A percentile compares a stretch with the other conserved stretches of the same genome.
These are phyloP conservation scores for Monosporascus sp. DNA, from an alignment of 2,329 filamentous ascomycete species.

Conservation along the genomic window DNA sequence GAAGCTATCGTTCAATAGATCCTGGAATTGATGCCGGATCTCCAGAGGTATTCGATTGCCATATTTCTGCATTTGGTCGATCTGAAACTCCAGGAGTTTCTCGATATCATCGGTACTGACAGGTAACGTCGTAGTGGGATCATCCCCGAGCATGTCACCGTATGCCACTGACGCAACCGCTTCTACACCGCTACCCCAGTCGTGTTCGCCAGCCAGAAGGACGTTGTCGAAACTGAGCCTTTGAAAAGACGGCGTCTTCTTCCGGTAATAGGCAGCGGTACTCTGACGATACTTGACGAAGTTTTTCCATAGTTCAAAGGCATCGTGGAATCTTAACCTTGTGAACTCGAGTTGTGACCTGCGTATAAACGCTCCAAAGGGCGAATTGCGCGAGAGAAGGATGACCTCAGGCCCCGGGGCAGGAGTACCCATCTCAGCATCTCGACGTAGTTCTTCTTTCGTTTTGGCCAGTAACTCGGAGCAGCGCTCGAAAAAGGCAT, in stretches of 20 bases:
- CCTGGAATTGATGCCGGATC: slow-evolving; percentile 65
- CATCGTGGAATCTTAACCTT: slow-evolving; percentile 73
- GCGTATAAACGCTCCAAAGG: slow-evolving; percentile 76
- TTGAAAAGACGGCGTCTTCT: slow-evolving; percentile 55
- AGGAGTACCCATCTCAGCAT: slow-evolving; percentile 47
- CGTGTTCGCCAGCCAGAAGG: slow-evolving; percentile 42
- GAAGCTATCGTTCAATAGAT: slow-evolving; percentile 61
- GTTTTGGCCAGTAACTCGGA: slow-evolving; percentile 54
- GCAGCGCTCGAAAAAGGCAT: slow-evolving; percentile 65
- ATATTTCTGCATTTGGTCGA: slow-evolving; percentile 78
- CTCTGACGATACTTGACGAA: slow-evolving; percentile 78
- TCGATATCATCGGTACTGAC: slow-evolving; percentile 78
- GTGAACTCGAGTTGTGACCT: slow-evolving; percentile 74
- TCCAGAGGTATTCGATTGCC: slow-evolving; percentile 73
- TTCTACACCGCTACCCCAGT: slow-evolving; percentile 46
- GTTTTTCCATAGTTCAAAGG: slow-evolving; percentile 71
- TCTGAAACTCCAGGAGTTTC: slow-evolving; percentile 77
- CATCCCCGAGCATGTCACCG: slow-evolving; percentile 45
- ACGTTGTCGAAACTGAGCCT: slow-evolving; percentile 54
- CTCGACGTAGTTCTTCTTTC: slow-evolving; percentile 53
- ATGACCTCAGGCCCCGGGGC: slow-evolving; percentile 47
- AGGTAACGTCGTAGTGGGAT: slow-evolving; percentile 34
- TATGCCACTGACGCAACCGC: slow-evolving; percentile 44
- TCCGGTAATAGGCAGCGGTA: slow-evolving; percentile 61
- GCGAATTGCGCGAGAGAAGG: slow-evolving; percentile 66